Conservation (phyloP, 306 rosid genomes). For the Cicer yamashitae region DNA sequence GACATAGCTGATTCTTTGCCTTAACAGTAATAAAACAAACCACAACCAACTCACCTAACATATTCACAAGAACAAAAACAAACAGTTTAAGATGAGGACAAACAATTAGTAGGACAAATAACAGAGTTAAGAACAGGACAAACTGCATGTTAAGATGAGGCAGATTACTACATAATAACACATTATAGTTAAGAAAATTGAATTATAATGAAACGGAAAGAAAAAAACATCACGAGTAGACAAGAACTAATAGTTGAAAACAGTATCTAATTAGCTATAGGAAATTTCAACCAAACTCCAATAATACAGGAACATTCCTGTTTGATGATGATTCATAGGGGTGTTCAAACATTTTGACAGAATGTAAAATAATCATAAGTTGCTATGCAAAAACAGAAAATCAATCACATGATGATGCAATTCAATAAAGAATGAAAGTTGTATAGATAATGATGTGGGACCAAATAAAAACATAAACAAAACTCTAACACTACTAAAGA, state of each 20-base stretch:
- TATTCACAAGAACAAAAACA: too few relatives aligned
- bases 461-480: neutral
- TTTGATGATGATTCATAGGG: too few relatives aligned
- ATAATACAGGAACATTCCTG: too few relatives aligned
- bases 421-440: neutral
- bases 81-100: slow-evolving; percentile 14
- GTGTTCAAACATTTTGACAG: too few relatives aligned
- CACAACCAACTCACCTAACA: too few relatives aligned
- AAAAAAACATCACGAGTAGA: neutral
- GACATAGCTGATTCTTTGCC: too few relatives aligned
- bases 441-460: slow-evolving; percentile 2
- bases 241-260: neutral
- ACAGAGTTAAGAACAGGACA: slow-evolving; percentile 17
- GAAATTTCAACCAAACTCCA: too few relatives aligned
- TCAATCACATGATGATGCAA: too few relatives aligned
- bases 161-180: neutral
- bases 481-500: slow-evolving; percentile 14
- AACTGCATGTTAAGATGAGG: neutral
- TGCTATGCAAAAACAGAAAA: too few relatives aligned
- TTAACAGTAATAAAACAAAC: too few relatives aligned
- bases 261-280: too few relatives aligned
- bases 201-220: neutral
- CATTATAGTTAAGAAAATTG: slow-evolving; percentile 5
- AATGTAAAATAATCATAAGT: too few relatives aligned
- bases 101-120: slow-evolving; percentile 17